Base-by-base conservation (phyloP, 1,284 basidiomycete genomes). In the Meripilus lineatus region DNA sequence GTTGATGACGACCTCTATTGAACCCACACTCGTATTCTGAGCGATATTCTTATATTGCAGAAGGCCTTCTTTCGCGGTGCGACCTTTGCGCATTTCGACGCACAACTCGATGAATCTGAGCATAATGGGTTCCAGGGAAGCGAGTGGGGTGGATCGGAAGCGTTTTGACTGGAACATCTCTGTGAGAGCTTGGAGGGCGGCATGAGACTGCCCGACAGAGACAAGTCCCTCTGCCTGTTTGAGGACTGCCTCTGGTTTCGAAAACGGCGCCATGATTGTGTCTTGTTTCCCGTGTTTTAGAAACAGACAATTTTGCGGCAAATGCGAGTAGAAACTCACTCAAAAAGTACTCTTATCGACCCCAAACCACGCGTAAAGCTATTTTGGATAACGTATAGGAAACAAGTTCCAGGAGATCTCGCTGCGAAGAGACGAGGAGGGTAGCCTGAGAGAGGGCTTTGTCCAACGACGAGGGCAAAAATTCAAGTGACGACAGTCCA, bases 21-120 rank as follows among this genome's bases (percentile, higher is more conserved):
- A 93, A 41, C 79, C 79, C 22, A 97, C 91, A 60, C 84, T 91
- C 20, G 87, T 84, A 62, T 96, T 95, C 62, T 98, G 94, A 0
- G 90, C 90, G 51, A 94, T 92, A 63, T 95, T 95, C 73, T 94
- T 95, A 79, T 87, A 97, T 64, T 93, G 89, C 83, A 93, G 90
- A 38, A 99, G 79, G 24, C 93, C 95, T 59, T 96, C 93, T 65
- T 96, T 95, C 17, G 93, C 95, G 24, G 89, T 87, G 25, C 92
- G 78, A 3, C 93, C 93, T 65, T 95, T 94, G 54, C 93, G 84
- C 74, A 97, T 84, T 48, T 93, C 88, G 49, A 99, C 93, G 62
- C 93, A 99, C 48, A 99, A 87, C 63, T 97, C 93, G 71, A 98
- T 79, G 63, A 89, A 91, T 40, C 90, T 84, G 52, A 93, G 69